Conservation (phyloP, 257 asterid genomes). For the Nicotiana obtusifolia region DNA sequence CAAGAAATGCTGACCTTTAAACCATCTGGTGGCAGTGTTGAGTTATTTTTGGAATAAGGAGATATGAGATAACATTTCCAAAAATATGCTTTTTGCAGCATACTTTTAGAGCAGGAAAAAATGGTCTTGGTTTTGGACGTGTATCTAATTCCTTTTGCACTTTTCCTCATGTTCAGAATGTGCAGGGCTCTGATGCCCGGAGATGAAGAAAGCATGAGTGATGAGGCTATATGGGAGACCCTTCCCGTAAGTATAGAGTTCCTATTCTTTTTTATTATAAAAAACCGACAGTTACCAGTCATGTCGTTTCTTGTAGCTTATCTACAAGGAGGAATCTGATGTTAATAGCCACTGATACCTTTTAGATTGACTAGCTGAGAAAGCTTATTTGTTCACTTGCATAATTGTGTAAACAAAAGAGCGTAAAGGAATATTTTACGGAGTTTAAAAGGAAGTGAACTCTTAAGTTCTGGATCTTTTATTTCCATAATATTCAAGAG, state of each 20-base stretch:
- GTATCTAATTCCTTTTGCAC: neutral
- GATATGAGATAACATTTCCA: slow-evolving; percentile 8
- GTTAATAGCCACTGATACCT: neutral
- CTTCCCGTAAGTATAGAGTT: slow-evolving; percentile 75
- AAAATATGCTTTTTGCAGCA: neutral
- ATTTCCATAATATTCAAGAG: neutral
- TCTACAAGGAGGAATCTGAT: neutral
- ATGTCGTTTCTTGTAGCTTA: neutral
- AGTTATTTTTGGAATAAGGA: slow-evolving; percentile 9
- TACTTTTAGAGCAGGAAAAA: neutral
- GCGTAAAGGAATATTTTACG: neutral
- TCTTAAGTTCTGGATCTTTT: neutral
- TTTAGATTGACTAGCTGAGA: neutral
- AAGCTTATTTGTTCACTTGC: neutral
- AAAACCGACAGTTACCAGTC: neutral
- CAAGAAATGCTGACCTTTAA: neutral
- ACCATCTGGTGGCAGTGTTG: slow-evolving; percentile 2
- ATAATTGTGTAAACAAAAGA: neutral
- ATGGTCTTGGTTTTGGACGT: neutral
- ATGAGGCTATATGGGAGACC: slow-evolving; percentile 95
- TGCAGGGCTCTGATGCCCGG: slow-evolving; percentile 96
- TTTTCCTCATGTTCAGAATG: slow-evolving; percentile 51
- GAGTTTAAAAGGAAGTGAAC: neutral
- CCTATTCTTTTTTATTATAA: neutral
- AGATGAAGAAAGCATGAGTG: slow-evolving; percentile 80